These are phyloP conservation scores for Leccinum fallax DNA, from an alignment of 1,284 basidiomycete genomes.

Conservation along the genomic window DNA sequence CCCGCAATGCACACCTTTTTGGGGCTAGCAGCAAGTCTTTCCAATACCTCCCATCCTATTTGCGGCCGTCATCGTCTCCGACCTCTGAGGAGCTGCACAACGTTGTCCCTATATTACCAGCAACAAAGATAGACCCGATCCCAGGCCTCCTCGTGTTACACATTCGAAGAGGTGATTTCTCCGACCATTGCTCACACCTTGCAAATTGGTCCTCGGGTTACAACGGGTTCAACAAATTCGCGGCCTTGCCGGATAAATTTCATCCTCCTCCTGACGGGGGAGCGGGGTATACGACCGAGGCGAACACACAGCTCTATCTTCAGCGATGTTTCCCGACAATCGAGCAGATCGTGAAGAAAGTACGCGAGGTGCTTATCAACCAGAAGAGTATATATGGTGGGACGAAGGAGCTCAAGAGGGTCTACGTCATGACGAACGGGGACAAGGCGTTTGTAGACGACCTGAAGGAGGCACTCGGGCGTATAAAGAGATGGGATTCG, in stretches of 20 bases:
- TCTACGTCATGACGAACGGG: constrained; percentile 50
- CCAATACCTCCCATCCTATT: constrained; percentile 27
- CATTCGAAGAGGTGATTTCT: constrained; percentile 43
- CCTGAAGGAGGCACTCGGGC: constrained; percentile 35
- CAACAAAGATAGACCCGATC: constrained; percentile 27
- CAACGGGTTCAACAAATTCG: constrained; percentile 49
- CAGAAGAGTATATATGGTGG: constrained; percentile 20
- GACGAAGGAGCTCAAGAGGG: constrained; percentile 30
- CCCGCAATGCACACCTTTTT: constrained; percentile 40
- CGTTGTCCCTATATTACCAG: constrained; percentile 28
- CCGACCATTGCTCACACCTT: constrained; percentile 34
- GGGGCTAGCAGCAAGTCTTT: constrained; percentile 19
- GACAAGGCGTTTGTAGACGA: constrained; percentile 37
- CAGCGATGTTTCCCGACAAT: constrained; percentile 51
- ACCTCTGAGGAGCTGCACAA: constrained; percentile 23
- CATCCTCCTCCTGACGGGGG: constrained; percentile 26
- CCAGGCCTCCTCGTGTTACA: constrained; percentile 39
- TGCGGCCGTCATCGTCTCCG: constrained; percentile 18
- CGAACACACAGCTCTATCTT: constrained; percentile 37
- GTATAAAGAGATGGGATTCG: constrained; percentile 38
- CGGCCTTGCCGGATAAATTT: constrained; percentile 43
- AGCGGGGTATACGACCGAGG: constrained; percentile 29
- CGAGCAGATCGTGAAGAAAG: constrained; percentile 46
- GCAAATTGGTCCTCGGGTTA: constrained; percentile 34
- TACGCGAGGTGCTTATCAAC: constrained; percentile 40